A percentile compares a stretch with the other conserved stretches of the same genome.
Conservation (phyloP, 805 yeast genomes). For the Lipomyces anomalus region DNA sequence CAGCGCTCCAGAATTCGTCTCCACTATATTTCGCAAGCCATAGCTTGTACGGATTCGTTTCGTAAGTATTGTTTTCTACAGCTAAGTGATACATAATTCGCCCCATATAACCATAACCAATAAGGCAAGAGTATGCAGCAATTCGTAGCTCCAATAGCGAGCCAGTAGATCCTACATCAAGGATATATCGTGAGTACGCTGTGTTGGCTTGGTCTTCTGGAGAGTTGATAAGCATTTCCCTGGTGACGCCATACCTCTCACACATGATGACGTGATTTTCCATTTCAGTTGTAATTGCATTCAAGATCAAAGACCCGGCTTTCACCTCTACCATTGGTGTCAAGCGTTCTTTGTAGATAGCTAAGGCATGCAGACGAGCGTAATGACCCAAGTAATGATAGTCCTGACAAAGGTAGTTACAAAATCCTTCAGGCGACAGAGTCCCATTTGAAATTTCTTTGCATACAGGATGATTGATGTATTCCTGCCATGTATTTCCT, state of each 20-base stretch:
- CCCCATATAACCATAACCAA: slow-evolving; percentile 2
- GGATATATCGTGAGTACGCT: slow-evolving; percentile 1
- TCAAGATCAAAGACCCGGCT: background rate
- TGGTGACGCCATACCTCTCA: background rate
- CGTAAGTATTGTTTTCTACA: background rate
- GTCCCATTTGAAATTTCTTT: background rate
- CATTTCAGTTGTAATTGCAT: background rate
- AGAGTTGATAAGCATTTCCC: background rate
- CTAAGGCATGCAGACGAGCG: slow-evolving; percentile 1
- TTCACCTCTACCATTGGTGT: background rate
- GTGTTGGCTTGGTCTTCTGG: background rate
- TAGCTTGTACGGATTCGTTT: background rate
- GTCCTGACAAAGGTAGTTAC: slow-evolving; percentile 2
- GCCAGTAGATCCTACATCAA: slow-evolving; percentile 1
- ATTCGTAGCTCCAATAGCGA: background rate
- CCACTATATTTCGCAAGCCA: background rate
- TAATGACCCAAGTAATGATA: slow-evolving; percentile 2
- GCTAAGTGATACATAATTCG: background rate
- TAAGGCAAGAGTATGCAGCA: slow-evolving; percentile 1
- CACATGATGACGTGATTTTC: slow-evolving; percentile 1
- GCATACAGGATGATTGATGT: slow-evolving; percentile 3
- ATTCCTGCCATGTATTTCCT: background rate
- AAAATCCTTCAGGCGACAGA: background rate
- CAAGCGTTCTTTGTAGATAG: background rate
- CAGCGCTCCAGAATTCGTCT: background rate